phyloP scores from a whole-genome alignment of 2,329 filamentous ascomycete species.

The Cryphonectria naterciae region DNA sequence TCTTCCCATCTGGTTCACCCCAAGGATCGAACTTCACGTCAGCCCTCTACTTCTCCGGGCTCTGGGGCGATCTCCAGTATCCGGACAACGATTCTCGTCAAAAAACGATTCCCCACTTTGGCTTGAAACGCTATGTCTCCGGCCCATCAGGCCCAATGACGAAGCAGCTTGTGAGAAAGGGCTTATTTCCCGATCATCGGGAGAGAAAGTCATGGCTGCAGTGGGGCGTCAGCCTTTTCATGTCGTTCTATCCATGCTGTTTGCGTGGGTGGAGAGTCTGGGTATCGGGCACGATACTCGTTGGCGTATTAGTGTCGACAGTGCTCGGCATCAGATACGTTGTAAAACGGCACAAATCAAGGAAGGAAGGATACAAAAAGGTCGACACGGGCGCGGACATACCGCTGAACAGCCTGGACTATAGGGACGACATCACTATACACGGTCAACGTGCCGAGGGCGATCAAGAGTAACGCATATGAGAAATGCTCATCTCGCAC shows the following conservation, averaged over 20 bases:
- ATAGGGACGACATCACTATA: background rate
- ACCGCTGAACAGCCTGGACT: constrained; percentile 18
- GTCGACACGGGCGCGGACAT: constrained; percentile 7
- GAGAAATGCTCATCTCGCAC: no score
- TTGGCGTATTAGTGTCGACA: constrained; percentile 18
- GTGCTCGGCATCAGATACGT: constrained; percentile 10
- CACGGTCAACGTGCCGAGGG: no score
- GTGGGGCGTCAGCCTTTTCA: constrained; percentile 35
- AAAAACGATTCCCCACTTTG: constrained; percentile 37
- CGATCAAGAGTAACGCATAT: background rate
- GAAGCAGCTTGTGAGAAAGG: constrained; percentile 41
- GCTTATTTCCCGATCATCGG: constrained; percentile 36
- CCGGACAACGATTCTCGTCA: constrained; percentile 40
- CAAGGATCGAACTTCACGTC: constrained; percentile 37
- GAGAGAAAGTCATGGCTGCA: constrained; percentile 36
- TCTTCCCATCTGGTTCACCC: constrained; percentile 25
- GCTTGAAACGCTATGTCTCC: constrained; percentile 39
- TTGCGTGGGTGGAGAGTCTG: constrained; percentile 41
- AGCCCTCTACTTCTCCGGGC: constrained; percentile 38
- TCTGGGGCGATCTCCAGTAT: constrained; percentile 40
- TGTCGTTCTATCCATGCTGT: constrained; percentile 41
- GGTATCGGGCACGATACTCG: constrained; percentile 33
- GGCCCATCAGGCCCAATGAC: constrained; percentile 40
- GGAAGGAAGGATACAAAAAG: constrained; percentile 27
- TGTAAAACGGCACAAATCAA: constrained; percentile 17